Base-by-base conservation (phyloP, 176 grass and related monocot genomes). In the Rhipidocladum racemiflorum region DNA sequence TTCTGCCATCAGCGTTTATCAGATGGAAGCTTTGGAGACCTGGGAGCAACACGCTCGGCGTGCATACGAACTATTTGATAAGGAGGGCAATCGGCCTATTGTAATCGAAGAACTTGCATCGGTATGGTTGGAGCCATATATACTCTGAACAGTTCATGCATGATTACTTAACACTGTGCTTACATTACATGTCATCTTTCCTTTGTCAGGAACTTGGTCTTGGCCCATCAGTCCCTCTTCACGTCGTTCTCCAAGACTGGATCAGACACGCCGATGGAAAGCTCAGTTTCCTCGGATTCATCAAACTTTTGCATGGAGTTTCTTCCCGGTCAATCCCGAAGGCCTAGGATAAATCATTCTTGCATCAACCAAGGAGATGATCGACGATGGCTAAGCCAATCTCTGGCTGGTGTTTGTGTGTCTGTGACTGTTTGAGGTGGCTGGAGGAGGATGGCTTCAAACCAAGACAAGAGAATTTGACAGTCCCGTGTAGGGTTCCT, bases 191-290 rank as follows among this genome's bases (percentile, higher is more conserved):
- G 6, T 6, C 4, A 14, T 51, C 18, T 70, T 53, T 80, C 4
- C 14, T 84, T 57, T 65, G n/a, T 60, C 85, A 99, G 97, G 97
- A 99, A 76, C 89, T 99, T 35, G 97, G 97, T 16, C 93, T 99
- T 75, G 89, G 97, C 70, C 93, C 97, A 0, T 99, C 97, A 0
- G 97, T 99, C 17, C 97, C 97, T 30, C 87, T 99, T 51, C 97
- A 99, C 13, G 91, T 96, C 44, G 97, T 99, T 68, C 97, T 99
- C 86, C 93, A 99, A 73, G 97, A 99, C 49, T 99, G 97, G 97
- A 92, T 99, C 68, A 82, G 97, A 78, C 97, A 99, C 9, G 76
- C 93, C 0, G 97, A 99, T 15, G 97, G 97, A 68, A 99, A 99
- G 70, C 87, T 99, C 13, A 99, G 97, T 78, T 95, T 96, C 91